Evolutionary conservation across 352 stramenopile genomes (phyloP).

Genomic region (Globisporangium polare): DNA sequence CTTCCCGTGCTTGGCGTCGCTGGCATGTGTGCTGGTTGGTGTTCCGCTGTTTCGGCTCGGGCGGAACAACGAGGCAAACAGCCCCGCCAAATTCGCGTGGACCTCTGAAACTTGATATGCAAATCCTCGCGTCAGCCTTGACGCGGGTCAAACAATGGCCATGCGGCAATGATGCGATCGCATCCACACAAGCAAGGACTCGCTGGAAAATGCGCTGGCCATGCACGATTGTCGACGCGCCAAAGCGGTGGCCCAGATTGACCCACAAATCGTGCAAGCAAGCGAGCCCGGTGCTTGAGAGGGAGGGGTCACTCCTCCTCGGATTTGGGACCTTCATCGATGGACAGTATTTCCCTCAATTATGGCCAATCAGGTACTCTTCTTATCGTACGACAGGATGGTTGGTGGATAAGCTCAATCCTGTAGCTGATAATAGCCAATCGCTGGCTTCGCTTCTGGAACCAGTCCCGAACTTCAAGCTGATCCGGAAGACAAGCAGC

Average conservation of each 20-base stretch:
- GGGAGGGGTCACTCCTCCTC: slow-evolving; percentile 7
- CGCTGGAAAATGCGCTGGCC: not conserved
- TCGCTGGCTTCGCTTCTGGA: not conserved
- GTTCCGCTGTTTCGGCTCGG: not conserved
- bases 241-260: not conserved
- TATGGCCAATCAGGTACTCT: not conserved
- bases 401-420: not conserved
- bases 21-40: not conserved
- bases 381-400: too few relatives aligned
- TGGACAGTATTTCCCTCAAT: not conserved
- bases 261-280: not conserved
- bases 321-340: not conserved
- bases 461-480: not conserved
- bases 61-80: not conserved
- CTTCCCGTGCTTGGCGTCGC: too few relatives aligned
- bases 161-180: too few relatives aligned
- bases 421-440: not conserved
- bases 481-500: not conserved
- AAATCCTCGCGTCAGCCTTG: not conserved
- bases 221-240: not conserved
- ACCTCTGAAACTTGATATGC: slow-evolving; percentile 6
- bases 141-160: not conserved
- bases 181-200: not conserved
- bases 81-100: not conserved
- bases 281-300: not conserved